Conservation (phyloP, 805 yeast genomes). For the Priceomyces fermenticarens region DNA sequence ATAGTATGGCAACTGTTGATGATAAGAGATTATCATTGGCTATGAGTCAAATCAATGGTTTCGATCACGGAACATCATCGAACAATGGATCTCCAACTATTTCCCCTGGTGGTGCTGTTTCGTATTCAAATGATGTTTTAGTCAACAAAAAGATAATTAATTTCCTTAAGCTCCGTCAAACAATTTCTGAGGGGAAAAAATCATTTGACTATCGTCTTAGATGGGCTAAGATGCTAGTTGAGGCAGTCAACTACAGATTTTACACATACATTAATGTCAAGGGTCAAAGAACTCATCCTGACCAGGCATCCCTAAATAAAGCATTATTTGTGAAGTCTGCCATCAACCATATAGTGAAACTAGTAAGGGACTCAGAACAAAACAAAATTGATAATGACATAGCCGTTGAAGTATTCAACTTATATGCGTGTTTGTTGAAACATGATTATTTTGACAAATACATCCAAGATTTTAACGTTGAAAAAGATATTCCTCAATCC, state of each 20-base stretch:
- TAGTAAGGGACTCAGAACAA: constrained; percentile 31
- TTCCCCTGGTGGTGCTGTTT: constrained; percentile 8
- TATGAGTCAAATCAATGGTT: constrained; percentile 6
- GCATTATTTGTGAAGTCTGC: constrained; percentile 36
- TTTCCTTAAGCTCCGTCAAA: constrained; percentile 28
- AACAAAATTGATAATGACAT: constrained; percentile 14
- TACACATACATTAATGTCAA: constrained; percentile 41
- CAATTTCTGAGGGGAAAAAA: constrained; percentile 42
- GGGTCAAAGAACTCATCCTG: constrained; percentile 34
- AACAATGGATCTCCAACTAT: constrained; percentile 5
- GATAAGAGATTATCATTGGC: constrained; percentile 11
- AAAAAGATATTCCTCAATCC: constrained; percentile 25
- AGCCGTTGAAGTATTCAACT: constrained; percentile 29
- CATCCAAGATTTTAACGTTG: constrained; percentile 36
- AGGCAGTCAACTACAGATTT: constrained; percentile 36
- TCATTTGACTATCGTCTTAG: constrained; percentile 37
- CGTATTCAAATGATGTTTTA: constrained; percentile 16
- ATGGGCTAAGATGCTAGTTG: constrained; percentile 42
- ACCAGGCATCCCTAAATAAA: constrained; percentile 29
- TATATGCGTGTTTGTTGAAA: constrained; percentile 37
- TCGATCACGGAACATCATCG: constrained; percentile 1
- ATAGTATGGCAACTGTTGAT: constrained; percentile 15
- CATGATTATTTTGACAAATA: constrained; percentile 28
- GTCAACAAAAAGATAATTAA: constrained; percentile 31
- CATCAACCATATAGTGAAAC: constrained; percentile 33